phyloP scores from a whole-genome alignment of 208 protist species.

The Wallacemonas sp. region DNA sequence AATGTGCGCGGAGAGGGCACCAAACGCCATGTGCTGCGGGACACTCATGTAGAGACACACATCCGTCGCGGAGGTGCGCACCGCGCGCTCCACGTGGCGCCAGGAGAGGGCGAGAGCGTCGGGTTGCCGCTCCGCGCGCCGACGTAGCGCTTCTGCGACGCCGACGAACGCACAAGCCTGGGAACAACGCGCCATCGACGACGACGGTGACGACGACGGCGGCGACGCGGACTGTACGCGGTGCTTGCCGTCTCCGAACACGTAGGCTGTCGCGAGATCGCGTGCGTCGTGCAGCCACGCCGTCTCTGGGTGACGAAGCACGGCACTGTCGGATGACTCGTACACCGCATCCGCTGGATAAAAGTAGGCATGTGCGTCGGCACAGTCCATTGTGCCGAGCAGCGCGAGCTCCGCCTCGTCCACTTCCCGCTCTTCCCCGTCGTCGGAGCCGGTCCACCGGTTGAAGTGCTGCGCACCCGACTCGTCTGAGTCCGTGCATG shows the following conservation, averaged over 20 bases:
- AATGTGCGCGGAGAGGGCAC: conserved; percentile 47
- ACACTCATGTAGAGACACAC: conserved; percentile 40
- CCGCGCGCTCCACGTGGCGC: conserved; percentile 8
- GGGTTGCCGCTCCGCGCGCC: neutral
- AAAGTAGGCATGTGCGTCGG: conserved; percentile 45
- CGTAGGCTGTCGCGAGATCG: conserved; percentile 12
- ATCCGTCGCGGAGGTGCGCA: conserved; percentile 1
- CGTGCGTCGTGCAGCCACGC: neutral
- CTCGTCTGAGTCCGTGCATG: too few relatives aligned
- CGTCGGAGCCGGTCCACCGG: neutral
- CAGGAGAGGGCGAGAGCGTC: conserved; percentile 9
- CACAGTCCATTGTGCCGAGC: conserved; percentile 52
- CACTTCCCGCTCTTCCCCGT: neutral
- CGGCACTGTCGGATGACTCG: conserved; percentile 24
- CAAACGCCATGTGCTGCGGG: conserved; percentile 44
- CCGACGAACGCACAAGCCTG: neutral
- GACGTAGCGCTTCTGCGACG: neutral
- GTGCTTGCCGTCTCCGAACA: conserved; percentile 1
- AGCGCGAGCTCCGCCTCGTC: neutral
- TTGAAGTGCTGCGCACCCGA: too few relatives aligned
- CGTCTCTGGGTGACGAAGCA: conserved; percentile 23
- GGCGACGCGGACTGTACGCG: neutral
- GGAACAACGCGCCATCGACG: neutral
- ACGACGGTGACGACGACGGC: neutral
- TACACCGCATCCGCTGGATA: conserved; percentile 19